These are phyloP conservation scores for Thozetella sp. DNA, from an alignment of 495 filamentous ascomycete genomes.

Conservation along the genomic window DNA sequence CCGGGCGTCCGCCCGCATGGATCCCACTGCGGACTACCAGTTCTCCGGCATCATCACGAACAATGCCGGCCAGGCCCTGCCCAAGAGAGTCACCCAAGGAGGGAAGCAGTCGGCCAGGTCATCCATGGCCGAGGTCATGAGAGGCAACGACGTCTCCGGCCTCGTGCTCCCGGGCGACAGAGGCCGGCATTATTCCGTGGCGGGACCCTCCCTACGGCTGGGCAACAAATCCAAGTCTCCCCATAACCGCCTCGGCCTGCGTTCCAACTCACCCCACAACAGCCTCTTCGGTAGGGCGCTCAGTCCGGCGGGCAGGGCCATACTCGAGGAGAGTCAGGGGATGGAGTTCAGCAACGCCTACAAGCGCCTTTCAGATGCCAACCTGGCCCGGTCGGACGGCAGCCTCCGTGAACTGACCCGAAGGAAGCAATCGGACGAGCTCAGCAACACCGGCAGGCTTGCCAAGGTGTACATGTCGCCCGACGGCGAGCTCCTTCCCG, in stretches of 20 bases:
- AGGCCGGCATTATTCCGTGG: conserved; percentile 47
- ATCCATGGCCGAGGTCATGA: conserved; percentile 52
- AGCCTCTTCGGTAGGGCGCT: conserved; percentile 35
- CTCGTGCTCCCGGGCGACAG: conserved; percentile 43
- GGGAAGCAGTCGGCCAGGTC: conserved; percentile 36
- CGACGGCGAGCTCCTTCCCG: conserved; percentile 60
- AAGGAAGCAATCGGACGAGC: conserved; percentile 40
- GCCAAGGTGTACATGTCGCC: conserved; percentile 69
- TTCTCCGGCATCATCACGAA: conserved; percentile 53
- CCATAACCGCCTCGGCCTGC: conserved; percentile 47
- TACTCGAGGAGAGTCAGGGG: conserved; percentile 51
- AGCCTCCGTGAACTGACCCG: conserved; percentile 52
- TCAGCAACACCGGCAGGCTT: conserved; percentile 59
- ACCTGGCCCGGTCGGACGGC: conserved; percentile 55
- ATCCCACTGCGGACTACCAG: conserved; percentile 50
- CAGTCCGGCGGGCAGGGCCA: conserved; percentile 37
- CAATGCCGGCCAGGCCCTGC: conserved; percentile 38
- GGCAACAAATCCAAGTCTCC: conserved; percentile 67
- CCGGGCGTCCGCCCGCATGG: conserved; percentile 25
- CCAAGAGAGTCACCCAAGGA: conserved; percentile 43
- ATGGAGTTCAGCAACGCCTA: conserved; percentile 62
- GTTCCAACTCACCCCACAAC: conserved; percentile 62
- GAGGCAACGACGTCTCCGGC: conserved; percentile 41
- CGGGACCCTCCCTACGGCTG: conserved; percentile 34
- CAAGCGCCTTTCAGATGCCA: conserved; percentile 66